Evolutionary conservation across 257 asterid species (phyloP), one percentile per base, ranked within the genome.

Genomic region (Pogostemon cablin): DNA sequence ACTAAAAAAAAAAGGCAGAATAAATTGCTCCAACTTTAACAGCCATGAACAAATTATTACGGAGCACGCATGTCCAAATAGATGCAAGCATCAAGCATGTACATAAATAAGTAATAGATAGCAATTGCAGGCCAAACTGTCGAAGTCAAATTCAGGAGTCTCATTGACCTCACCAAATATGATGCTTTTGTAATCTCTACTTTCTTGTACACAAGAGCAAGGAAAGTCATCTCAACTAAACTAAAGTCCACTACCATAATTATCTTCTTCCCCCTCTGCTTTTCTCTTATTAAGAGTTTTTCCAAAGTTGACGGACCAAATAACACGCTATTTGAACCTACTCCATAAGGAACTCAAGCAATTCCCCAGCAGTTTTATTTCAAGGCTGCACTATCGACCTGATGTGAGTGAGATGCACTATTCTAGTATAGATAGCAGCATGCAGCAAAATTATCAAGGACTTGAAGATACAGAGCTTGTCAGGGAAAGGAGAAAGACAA

Each of bases 311-410:
- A 63, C 25, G 57, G 42, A 49, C 12, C 48, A 49, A 66, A 48
- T 38, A 35, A 48, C 4, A 48, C 0, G 3, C 12, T 48, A 53
- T 12, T n/a, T 7, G 48, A 49, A 12, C 32, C 63, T 17, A 67
- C 38, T 17, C 48, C 41, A 50, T 53, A 8, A 34, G 7, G 6
- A 34, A 38, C 52, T 20, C 53, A 50, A 40, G 58, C 15, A 40
- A 2, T 17, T 40, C 15, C 1, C 34, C 34, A 6, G 49, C 55
- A 10, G 9, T 66, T 49, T 65, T 47, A 42, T 0, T 65, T 66
- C 49, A 34, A 46, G 4, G 8, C 34, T 65, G n/a, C 70, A 25
- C 4, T 34, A 47, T 9, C 69, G 34, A 47, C 32, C 70, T 65
- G 32, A n/a, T 5, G 37, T 46, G 43, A 15, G 15, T 15, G 15